Evolutionary conservation across 352 stramenopile species (phyloP).

Genomic region (Globisporangium polare): DNA sequence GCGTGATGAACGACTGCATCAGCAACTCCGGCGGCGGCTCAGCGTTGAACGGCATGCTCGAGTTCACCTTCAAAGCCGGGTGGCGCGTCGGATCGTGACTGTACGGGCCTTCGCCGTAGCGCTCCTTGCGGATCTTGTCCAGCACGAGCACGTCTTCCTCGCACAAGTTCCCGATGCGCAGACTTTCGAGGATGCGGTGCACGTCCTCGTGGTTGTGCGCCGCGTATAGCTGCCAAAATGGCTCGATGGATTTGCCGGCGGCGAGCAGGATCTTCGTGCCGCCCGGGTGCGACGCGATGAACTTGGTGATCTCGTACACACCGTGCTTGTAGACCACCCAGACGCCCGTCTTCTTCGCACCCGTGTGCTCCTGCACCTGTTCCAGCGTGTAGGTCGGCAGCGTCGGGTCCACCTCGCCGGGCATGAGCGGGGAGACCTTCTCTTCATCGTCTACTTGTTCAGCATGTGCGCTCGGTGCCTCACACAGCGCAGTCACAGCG

Average conservation of each 20-base stretch:
- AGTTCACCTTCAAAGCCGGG: conserved; percentile 90
- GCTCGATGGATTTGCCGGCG: conserved; percentile 82
- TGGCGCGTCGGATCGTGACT: conserved; percentile 89
- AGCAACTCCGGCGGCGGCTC: conserved; percentile 92
- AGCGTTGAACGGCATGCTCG: conserved; percentile 93
- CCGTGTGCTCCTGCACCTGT: conserved; percentile 71
- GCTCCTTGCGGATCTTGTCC: conserved; percentile 75
- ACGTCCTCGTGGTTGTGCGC: conserved; percentile 94
- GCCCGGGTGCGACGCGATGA: conserved; percentile 93
- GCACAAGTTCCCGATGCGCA: conserved; percentile 89
- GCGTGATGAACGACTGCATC: conserved; percentile 94
- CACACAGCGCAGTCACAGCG: conserved; percentile 17
- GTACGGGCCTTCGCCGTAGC: conserved; percentile 91
- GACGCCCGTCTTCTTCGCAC: conserved; percentile 64
- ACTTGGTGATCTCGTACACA: conserved; percentile 97
- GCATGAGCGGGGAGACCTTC: neutral
- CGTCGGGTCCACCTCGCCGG: conserved; percentile 31
- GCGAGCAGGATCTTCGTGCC: conserved; percentile 88
- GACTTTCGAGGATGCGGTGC: conserved; percentile 87
- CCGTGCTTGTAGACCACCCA: conserved; percentile 93
- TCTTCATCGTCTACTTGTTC: conserved; percentile 10
- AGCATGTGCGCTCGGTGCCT: neutral
- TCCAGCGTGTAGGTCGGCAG: conserved; percentile 68
- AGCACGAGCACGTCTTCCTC: conserved; percentile 86
- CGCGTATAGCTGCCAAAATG: conserved; percentile 96